Conservation (phyloP, 352 stramenopile genomes). For the Thalassiosira hispida region DNA sequence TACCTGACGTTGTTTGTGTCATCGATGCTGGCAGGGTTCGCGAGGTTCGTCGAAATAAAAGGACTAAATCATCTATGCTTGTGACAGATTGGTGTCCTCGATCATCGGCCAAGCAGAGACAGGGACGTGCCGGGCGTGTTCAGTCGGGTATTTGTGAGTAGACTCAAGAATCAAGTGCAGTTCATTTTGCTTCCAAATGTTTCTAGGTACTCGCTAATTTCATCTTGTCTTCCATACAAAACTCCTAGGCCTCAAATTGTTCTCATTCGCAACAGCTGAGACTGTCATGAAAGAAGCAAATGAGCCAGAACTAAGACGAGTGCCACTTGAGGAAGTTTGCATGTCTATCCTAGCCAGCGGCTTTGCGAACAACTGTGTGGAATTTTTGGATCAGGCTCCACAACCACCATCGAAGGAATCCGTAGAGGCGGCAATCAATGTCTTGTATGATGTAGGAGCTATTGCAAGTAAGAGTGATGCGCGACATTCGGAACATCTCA, state of each 20-base stretch:
- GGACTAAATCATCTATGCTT: constrained; percentile 86
- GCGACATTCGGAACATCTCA: constrained; percentile 83
- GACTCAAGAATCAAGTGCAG: not conserved
- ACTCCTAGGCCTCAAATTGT: constrained; percentile 83
- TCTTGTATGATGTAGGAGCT: constrained; percentile 75
- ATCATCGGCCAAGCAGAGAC: constrained; percentile 92
- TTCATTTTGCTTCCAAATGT: not conserved
- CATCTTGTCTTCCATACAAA: no score
- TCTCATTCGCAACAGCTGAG: constrained; percentile 77
- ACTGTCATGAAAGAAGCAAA: constrained; percentile 75
- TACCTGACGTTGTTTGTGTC: constrained; percentile 92
- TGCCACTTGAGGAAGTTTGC: constrained; percentile 79
- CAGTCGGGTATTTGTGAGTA: constrained; percentile 77
- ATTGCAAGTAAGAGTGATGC: constrained; percentile 27
- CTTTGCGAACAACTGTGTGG: constrained; percentile 56
- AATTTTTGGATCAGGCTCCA: constrained; percentile 75
- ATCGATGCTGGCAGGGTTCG: constrained; percentile 89
- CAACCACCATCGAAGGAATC: constrained; percentile 69
- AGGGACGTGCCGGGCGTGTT: constrained; percentile 91
- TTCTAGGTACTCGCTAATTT: not conserved
- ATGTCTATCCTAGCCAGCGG: constrained; percentile 76
- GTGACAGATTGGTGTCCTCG: constrained; percentile 89
- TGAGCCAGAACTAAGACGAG: constrained; percentile 84
- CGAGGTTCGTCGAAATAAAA: constrained; percentile 90
- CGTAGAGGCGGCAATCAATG: constrained; percentile 57